phyloP scores from a whole-genome alignment of 768 basidiomycete genomes.

The Trametes punicea region DNA sequence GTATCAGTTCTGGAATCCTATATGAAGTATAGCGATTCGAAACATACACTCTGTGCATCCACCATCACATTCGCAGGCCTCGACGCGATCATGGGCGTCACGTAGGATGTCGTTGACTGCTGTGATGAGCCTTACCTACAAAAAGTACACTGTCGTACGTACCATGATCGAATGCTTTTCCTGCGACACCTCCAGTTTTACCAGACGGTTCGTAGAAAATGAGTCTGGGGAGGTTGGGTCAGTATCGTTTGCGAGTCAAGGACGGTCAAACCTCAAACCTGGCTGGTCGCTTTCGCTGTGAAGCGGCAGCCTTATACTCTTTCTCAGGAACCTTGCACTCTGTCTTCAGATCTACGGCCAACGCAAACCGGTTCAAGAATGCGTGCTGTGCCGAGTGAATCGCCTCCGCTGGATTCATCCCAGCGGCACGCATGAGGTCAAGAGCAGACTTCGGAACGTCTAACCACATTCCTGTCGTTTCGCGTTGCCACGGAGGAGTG shows the following conservation, averaged over 20 bases:
- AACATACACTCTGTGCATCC: slow-evolving; percentile 70
- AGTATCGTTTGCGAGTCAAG: neutral
- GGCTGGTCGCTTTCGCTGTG: slow-evolving; percentile 64
- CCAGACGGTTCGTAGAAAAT: slow-evolving; percentile 78
- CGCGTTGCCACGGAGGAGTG: slow-evolving; percentile 72
- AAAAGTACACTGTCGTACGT: slow-evolving; percentile 11
- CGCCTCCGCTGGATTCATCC: slow-evolving; percentile 67
- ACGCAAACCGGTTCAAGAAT: slow-evolving; percentile 70
- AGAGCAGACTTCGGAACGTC: slow-evolving; percentile 61
- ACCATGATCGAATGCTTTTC: slow-evolving; percentile 84
- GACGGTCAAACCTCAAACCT: slow-evolving; percentile 36
- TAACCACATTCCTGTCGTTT: slow-evolving; percentile 76
- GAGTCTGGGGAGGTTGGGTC: slow-evolving; percentile 42
- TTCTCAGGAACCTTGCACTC: slow-evolving; percentile 83
- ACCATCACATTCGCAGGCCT: slow-evolving; percentile 58
- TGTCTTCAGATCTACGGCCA: slow-evolving; percentile 68
- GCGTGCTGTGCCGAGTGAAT: slow-evolving; percentile 88
- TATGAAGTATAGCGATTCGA: neutral
- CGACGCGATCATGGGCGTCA: slow-evolving; percentile 55
- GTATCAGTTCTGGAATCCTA: neutral
- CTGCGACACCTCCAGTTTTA: slow-evolving; percentile 66
- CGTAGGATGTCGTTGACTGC: slow-evolving; percentile 54
- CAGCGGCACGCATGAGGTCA: slow-evolving; percentile 48
- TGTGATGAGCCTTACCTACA: neutral
- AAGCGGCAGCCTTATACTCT: slow-evolving; percentile 54